Conservation (phyloP, 306 rosid genomes). For the Vachellia pachyceras region DNA sequence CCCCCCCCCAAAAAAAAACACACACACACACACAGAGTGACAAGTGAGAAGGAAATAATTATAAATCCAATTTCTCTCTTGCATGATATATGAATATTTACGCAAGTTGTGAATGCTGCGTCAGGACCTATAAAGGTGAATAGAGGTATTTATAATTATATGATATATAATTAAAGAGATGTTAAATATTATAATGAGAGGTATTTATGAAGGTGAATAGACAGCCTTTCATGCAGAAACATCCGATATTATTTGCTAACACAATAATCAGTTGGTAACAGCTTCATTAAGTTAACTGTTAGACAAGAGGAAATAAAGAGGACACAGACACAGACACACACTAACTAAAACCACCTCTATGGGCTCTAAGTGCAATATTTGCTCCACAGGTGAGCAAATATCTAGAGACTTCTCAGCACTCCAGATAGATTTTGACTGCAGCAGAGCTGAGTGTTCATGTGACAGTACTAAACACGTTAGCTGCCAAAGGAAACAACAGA, state of each 20-base stretch:
- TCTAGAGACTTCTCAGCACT: conserved; percentile 67
- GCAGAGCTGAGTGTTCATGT: conserved; percentile 62
- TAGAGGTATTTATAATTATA: too few species aligned
- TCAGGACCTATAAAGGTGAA: conserved; percentile 1
- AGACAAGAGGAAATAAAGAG: conserved; percentile 9
- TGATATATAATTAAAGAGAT: neutral
- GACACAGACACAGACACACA: neutral
- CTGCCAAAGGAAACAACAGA: conserved; percentile 62
- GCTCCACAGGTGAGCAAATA: conserved; percentile 79
- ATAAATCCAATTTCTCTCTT: neutral
- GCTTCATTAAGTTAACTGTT: neutral
- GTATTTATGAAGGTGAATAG: neutral
- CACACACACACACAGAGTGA: neutral
- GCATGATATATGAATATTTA: neutral
- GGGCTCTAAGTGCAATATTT: conserved; percentile 87
- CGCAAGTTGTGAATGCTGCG: neutral
- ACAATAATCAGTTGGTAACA: neutral
- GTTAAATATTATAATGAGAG: neutral
- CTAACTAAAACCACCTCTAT: conserved; percentile 64
- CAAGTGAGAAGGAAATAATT: neutral
- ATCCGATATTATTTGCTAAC: neutral
- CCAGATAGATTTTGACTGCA: conserved; percentile 92
- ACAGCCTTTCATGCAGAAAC: neutral
- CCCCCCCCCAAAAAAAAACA: neutral
- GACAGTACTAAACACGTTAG: conserved; percentile 81